Evolutionary conservation across 371 early-diverging fungal genomes (phyloP), one percentile per base, ranked within the genome.

Genomic region (Circinella minor): DNA sequence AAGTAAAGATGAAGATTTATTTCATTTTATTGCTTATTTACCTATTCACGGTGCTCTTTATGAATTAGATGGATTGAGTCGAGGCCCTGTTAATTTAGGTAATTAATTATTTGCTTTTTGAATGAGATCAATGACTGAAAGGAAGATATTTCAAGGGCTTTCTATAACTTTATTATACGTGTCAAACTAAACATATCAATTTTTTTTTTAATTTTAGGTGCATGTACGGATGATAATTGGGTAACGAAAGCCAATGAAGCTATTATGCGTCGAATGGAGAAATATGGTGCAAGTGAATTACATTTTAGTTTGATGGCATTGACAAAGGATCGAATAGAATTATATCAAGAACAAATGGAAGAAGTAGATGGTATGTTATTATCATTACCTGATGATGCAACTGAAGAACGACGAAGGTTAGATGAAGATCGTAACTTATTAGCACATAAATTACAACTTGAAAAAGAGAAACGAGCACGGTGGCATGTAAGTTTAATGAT

Each of bases 231-330:
- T 4, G 82, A 87, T 38, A 75, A 88, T 64, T 96, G 96, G 96
- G 74, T 91, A 1, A 73, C 78, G 10, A 85, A 86, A 57, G 94
- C 91, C 4, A 86, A 89, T 11, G 86, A 86, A 38, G 90, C 91
- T 3, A 93, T 96, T 46, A 87, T 89, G 74, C 70, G 74, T 36
- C 87, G 93, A 14, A 96, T 96, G 89, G 82, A 80, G 0, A 81
- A 78, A 17, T 90, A 91, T 72, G 81, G 84, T 11, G 72, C 78
- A 4, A 78, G 85, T 11, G 95, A 95, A 76, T 87, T 96, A 48
- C 87, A 94, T 59, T 96, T 96, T 71, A 95, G 92, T 75, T 77
- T 96, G 70, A 91, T 96, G 94, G 95, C 96, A 0, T 80, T 96
- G 17, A 91, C 89, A 8, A 82, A 86, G 39, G 91, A 92, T 69